phyloP scores from a whole-genome alignment of 768 basidiomycete genomes.

The Phaeolepiota aurea region DNA sequence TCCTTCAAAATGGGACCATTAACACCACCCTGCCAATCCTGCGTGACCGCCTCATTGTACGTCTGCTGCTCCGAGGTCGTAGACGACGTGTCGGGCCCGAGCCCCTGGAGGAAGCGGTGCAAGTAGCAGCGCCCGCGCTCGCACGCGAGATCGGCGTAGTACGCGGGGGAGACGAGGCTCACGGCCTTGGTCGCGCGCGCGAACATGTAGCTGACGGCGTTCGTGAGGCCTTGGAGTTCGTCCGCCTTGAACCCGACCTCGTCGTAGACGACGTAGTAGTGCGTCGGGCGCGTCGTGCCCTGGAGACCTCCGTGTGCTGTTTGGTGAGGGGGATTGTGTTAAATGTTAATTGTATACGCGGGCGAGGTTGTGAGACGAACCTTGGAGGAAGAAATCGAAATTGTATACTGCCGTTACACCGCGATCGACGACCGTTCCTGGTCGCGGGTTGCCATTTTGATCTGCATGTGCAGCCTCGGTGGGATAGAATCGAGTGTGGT shows the following conservation, averaged over 20 bases:
- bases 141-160: conserved; percentile 69
- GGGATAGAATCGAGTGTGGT: conserved; percentile 60
- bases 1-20: conserved; percentile 41
- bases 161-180: conserved; percentile 73
- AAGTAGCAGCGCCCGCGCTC: conserved; percentile 66
- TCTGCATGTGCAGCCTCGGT: conserved; percentile 43
- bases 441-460: conserved; percentile 61
- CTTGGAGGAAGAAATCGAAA: conserved; percentile 65
- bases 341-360: not conserved
- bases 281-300: conserved; percentile 67
- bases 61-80: conserved; percentile 41
- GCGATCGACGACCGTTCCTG: conserved; percentile 77
- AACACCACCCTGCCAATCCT: conserved; percentile 52
- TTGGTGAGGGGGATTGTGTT: not conserved
- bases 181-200: conserved; percentile 85
- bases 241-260: conserved; percentile 66
- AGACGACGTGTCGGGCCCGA: conserved; percentile 22
- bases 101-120: conserved; percentile 59
- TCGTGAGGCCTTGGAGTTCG: conserved; percentile 61
- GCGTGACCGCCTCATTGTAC: conserved; percentile 41
- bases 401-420: conserved; percentile 64
- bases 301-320: conserved; percentile 68
- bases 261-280: conserved; percentile 79
- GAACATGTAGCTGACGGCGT: conserved; percentile 70
- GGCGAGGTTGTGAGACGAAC: conserved; percentile 14